These are phyloP conservation scores for Urochloa ruziziensis DNA, from an alignment of 176 grass and related monocot species.

Conservation along the genomic window DNA sequence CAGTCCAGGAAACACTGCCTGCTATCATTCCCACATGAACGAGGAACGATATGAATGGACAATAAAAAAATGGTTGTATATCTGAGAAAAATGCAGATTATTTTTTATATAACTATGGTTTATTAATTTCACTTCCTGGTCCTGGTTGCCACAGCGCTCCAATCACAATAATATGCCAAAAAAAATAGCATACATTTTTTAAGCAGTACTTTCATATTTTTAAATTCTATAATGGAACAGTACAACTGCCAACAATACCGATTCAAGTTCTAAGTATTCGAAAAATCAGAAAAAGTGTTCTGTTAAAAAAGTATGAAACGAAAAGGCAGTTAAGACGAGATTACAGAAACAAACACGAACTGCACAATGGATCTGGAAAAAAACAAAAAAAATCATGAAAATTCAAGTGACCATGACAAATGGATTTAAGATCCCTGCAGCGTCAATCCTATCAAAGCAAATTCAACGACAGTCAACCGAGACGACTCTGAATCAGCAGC, in stretches of 20 bases:
- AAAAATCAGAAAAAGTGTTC: background rate
- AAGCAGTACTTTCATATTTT: background rate
- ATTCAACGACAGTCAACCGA: background rate
- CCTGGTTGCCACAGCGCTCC: background rate
- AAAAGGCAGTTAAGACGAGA: background rate
- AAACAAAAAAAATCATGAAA: background rate
- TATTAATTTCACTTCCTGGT: background rate
- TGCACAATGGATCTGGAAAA: background rate
- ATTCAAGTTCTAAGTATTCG: background rate
- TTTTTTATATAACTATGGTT: background rate
- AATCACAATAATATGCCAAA: background rate
- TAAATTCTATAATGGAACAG: constrained; percentile 56
- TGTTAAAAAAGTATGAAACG: background rate
- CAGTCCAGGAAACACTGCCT: constrained; percentile 33
- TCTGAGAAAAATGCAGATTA: background rate
- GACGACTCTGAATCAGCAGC: background rate
- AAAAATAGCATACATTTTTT: background rate
- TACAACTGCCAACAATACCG: background rate
- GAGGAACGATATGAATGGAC: background rate
- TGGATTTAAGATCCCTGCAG: background rate
- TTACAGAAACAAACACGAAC: background rate
- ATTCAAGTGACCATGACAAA: background rate
- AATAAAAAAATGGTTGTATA: background rate
- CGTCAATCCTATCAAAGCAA: background rate
- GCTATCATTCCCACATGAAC: constrained; percentile 28